Conservation (phyloP, 1,284 basidiomycete genomes). For the Mycena sp. region DNA sequence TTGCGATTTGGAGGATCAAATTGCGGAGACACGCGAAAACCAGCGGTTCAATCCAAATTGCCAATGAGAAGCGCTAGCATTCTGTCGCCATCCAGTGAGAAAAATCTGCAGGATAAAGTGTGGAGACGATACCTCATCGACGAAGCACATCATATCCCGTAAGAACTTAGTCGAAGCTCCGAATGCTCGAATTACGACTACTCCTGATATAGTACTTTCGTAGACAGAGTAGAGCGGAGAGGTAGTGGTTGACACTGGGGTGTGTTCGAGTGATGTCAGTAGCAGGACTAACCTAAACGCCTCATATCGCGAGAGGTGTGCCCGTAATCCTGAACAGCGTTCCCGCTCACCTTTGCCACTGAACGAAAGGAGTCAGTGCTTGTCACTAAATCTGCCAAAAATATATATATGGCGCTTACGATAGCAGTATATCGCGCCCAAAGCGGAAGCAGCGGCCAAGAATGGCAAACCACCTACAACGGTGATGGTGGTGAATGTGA, state of each 20-base stretch:
- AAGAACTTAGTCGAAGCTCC: constrained; percentile 90
- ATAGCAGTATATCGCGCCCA: constrained; percentile 8
- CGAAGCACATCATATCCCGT: constrained; percentile 84
- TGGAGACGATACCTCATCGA: constrained; percentile 62
- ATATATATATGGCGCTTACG: neutral
- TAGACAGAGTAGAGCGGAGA: constrained; percentile 94
- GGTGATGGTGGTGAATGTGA: constrained; percentile 4
- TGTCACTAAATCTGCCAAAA: neutral
- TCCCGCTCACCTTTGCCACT: neutral
- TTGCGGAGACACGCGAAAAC: constrained; percentile 86
- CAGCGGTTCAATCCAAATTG: constrained; percentile 69
- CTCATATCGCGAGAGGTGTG: constrained; percentile 91
- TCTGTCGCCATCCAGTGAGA: constrained; percentile 91
- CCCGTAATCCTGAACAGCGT: constrained; percentile 71
- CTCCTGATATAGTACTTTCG: constrained; percentile 90
- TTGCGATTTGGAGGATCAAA: too few species aligned
- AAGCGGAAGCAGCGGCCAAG: neutral
- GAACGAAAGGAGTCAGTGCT: neutral
- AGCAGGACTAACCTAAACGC: constrained; percentile 66
- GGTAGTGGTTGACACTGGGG: neutral
- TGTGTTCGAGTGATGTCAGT: neutral
- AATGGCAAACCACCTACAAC: constrained; percentile 10
- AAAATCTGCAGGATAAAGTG: constrained; percentile 70
- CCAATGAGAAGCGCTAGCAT: constrained; percentile 49
- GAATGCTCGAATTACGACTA: constrained; percentile 88